Conservation (phyloP, 129 eudicot genomes). For the Saussurea involucrata region DNA sequence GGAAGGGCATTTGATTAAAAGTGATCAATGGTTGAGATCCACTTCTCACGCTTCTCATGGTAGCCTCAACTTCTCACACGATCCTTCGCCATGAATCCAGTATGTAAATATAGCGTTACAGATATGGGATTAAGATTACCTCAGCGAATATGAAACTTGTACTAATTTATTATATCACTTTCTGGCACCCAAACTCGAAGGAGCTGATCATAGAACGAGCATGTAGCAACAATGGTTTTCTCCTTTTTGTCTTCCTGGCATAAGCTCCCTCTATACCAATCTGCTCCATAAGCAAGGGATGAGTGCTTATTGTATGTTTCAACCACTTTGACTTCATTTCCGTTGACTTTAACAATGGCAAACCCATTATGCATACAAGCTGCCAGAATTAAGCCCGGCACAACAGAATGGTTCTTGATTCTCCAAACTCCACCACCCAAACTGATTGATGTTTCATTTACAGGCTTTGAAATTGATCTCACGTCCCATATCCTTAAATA, state of each 20-base stretch:
- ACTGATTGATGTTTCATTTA: slow-evolving; percentile 56
- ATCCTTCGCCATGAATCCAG: slow-evolving; percentile 3
- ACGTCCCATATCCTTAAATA: slow-evolving; percentile 78
- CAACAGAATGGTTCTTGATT: slow-evolving; percentile 69
- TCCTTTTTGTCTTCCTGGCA: slow-evolving; percentile 31
- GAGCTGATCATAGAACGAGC: slow-evolving; percentile 83
- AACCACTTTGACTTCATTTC: slow-evolving; percentile 35
- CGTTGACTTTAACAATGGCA: slow-evolving; percentile 56
- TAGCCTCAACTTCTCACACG: too few species aligned
- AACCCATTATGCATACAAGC: slow-evolving; percentile 99
- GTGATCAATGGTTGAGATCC: too few species aligned
- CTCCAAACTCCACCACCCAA: slow-evolving; percentile 97
- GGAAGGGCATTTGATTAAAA: too few species aligned
- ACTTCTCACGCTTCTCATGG: too few species aligned
- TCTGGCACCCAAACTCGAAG: slow-evolving; percentile 80
- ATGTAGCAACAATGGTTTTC: slow-evolving; percentile 61
- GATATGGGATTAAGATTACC: background rate
- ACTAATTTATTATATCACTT: slow-evolving; percentile 35
- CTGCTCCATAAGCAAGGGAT: slow-evolving; percentile 96
- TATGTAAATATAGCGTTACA: slow-evolving; percentile 5
- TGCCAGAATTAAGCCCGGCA: slow-evolving; percentile 52
- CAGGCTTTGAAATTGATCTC: slow-evolving; percentile 66
- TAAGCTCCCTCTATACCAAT: slow-evolving; percentile 65
- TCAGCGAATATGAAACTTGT: background rate
- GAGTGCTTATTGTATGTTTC: slow-evolving; percentile 64